Evolutionary conservation across 192 early-diverging fungal species (phyloP), one percentile per base, ranked within the genome.

Genomic region (Lobosporangium transversale): DNA sequence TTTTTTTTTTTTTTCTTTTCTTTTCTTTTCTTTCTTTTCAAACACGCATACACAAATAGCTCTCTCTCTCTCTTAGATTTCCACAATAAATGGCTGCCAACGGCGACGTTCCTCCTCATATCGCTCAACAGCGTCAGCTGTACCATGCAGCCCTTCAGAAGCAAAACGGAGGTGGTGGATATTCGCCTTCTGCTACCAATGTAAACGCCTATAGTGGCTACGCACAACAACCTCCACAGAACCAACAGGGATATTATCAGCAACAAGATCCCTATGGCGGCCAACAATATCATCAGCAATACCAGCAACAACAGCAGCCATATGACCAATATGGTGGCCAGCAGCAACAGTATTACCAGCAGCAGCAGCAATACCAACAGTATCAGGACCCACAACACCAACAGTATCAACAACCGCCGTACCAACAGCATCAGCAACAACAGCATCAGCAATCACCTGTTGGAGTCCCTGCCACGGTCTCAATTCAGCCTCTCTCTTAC

Each of bases 111-210:
- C 68, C 68, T 33, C 58, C 68, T 48, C 68, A 70, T 42, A 62
- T 70, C 42, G 58, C 59, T 12, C 68, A 70, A 29, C 68, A 70
- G 58, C 68, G 68, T 23, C 52, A 55, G 53, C 43, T 56, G 37
- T 70, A 70, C 43, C 58, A 62, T 23, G 68, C 68, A 18, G 68
- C 68, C 2, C 59, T 70, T 40, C 58, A 70, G 53, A 70, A 70
- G 59, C 68, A 70, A 35, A 70, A 70, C 32, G 67, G 54, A n/a
- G 59, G 58, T 44, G 53, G 53, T 7, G 68, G 58, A 11, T 42
- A 59, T 14, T 29, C 37, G 15, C 42, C 66, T 2, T 45, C 57
- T n/a, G 35, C 55, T 35, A 21, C 52, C 26, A 45, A 26, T 35
- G 18, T 15, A 7, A 58, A 68, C 44, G 40, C 31, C 12, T 49